Conservation (phyloP, 1,284 basidiomycete genomes). For the Albatrellus sp. region DNA sequence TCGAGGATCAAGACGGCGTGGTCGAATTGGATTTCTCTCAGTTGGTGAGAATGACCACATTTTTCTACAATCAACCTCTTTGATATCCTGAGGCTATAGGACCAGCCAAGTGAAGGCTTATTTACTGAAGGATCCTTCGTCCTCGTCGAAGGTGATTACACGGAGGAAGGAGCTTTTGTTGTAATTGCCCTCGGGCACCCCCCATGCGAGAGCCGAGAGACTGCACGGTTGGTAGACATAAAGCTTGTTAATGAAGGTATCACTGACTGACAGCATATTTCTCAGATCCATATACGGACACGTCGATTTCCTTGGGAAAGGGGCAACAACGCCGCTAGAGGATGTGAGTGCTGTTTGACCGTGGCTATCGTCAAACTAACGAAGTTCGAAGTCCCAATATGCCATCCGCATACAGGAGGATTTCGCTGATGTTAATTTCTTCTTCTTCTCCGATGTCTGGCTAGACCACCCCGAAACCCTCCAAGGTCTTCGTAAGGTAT, state of each 20-base stretch:
- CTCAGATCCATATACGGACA: slow-evolving; percentile 82
- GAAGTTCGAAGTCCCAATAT: slow-evolving; percentile 37
- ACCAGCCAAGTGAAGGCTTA: slow-evolving; percentile 86
- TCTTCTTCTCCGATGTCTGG: slow-evolving; percentile 91
- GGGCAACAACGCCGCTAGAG: slow-evolving; percentile 84
- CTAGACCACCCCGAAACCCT: slow-evolving; percentile 85
- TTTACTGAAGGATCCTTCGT: slow-evolving; percentile 96
- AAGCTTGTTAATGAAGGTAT: not conserved
- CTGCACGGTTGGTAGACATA: slow-evolving; percentile 48
- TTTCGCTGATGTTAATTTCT: slow-evolving; percentile 73
- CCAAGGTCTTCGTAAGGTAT: slow-evolving; percentile 68
- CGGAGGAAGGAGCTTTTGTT: slow-evolving; percentile 77
- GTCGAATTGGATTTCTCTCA: slow-evolving; percentile 86
- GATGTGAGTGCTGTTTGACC: slow-evolving; percentile 47
- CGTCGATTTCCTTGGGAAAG: slow-evolving; percentile 89
- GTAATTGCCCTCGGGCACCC: slow-evolving; percentile 96
- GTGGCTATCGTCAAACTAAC: not conserved
- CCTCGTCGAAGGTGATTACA: slow-evolving; percentile 94
- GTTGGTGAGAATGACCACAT: slow-evolving; percentile 41
- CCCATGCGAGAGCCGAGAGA: slow-evolving; percentile 80
- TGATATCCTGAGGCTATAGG: slow-evolving; percentile 30
- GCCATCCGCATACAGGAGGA: slow-evolving; percentile 51
- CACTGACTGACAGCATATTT: not conserved
- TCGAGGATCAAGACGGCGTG: slow-evolving; percentile 90
- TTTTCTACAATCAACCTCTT: not conserved